Base-by-base conservation (phyloP, 495 filamentous ascomycete genomes). In the Parachaetomium inaequale region DNA sequence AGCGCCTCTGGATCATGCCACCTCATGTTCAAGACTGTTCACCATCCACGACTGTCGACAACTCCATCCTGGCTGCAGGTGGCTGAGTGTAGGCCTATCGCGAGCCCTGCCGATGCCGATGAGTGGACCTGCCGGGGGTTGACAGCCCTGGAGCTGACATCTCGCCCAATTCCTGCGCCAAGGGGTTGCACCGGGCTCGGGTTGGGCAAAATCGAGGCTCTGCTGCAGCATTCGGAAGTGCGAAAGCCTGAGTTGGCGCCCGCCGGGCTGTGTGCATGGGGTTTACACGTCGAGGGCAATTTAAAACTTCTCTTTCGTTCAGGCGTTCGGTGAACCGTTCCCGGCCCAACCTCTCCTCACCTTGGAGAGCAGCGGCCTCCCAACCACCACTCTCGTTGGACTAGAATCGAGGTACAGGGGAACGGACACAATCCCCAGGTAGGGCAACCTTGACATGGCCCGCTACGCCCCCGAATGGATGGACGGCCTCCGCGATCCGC, bases 381-480 rank as follows among this genome's bases (percentile, higher is more conserved):
- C 28, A 32, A 21, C 6, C 2, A 3, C 2, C 12, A 15, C 14
- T 53, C 26, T 36, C 14, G 36, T 31, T 19, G 26, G 26, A 6
- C 1, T n/a, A 14, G 23, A 31, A 21, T 4, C 4, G 32, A 38
- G 31, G 51, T 17, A 10, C 50, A 32, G 1, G 15, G 11, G 32
- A 23, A 4, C 29, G 25, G 25, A 1, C 19, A 25, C 17, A n/a
- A 15, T 29, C 50, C 7, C 50, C 4, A 28, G 34, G 52, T 36
- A 43, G 23, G 53, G 12, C 26, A 55, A 38, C 31, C 17, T 34
- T 15, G 25, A 36, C 23, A 62, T 55, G 50, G 51, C 59, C 40
- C 51, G 40, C 23, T 62, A 62, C 7, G 51, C 38, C 14, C 19
- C 42, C 28, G 59, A 62, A 25, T 62, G 23, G 28, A 17, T 43